These are phyloP conservation scores for Solioccasus polychromus DNA, from an alignment of 768 basidiomycete species.

Conservation along the genomic window DNA sequence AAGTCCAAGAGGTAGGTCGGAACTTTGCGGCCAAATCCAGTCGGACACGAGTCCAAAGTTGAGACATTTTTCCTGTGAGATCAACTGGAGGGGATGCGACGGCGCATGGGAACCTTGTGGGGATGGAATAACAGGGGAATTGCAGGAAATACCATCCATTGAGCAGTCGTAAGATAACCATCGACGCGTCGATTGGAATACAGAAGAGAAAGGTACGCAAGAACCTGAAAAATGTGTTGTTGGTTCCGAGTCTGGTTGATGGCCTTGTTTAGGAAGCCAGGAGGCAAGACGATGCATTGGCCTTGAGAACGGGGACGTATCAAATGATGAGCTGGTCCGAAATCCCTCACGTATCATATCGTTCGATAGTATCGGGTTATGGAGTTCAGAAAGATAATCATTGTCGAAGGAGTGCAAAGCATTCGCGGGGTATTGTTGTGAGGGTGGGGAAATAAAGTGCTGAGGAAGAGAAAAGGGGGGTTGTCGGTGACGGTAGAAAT, in stretches of 20 bases:
- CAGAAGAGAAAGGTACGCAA: conserved; percentile 10
- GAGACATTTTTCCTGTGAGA: conserved; percentile 15
- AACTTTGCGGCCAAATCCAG: conserved; percentile 21
- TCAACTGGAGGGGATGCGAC: conserved; percentile 23
- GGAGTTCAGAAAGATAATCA: conserved; percentile 15
- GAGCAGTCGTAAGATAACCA: conserved; percentile 12
- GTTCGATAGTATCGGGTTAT: conserved; percentile 13
- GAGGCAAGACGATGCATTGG: conserved; percentile 33
- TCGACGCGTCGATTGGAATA: conserved; percentile 15
- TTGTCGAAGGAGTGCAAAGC: background rate
- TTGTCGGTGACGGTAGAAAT: conserved; percentile 7
- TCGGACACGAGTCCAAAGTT: conserved; percentile 2
- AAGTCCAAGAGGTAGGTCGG: conserved; percentile 4
- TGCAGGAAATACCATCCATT: conserved; percentile 5
- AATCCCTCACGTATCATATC: conserved; percentile 9
- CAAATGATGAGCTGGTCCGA: conserved; percentile 11
- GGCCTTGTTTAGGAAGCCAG: conserved; percentile 24
- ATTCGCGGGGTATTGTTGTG: conserved; percentile 6
- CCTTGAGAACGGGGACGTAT: conserved; percentile 23
- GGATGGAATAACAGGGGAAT: conserved; percentile 19
- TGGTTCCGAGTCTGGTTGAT: conserved; percentile 21
- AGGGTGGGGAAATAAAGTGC: conserved; percentile 6
- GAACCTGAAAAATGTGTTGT: conserved; percentile 6
- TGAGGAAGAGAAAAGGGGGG: conserved; percentile 3
- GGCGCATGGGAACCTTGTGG: conserved; percentile 32